Conservation (phyloP, 1,284 basidiomycete genomes). For the Fomes fomentarius region DNA sequence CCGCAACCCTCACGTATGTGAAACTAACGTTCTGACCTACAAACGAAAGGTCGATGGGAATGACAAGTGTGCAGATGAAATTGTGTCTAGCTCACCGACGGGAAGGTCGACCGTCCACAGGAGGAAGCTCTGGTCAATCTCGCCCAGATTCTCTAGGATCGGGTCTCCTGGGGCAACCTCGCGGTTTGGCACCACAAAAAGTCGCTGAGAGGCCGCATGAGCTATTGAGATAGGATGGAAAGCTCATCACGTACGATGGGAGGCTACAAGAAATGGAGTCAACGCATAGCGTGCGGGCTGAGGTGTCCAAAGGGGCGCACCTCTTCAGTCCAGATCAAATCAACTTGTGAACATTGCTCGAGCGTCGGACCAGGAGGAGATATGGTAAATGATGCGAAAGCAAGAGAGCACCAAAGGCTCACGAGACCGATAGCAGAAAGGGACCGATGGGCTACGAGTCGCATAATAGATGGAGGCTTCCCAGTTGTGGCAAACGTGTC, state of each 20-base stretch:
- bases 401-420: no score
- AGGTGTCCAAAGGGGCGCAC: neutral
- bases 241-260: neutral
- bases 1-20: constrained; percentile 3
- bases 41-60: neutral
- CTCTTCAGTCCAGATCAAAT: constrained; percentile 10
- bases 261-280: neutral
- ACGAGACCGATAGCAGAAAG: neutral
- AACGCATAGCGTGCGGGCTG: neutral
- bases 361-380: neutral
- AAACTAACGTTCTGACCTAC: constrained; percentile 10
- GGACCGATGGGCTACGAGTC: neutral
- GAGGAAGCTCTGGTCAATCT: neutral
- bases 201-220: neutral
- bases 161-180: constrained; percentile 1
- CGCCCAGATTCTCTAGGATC: neutral
- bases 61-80: neutral
- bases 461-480: no score
- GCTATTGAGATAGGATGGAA: neutral
- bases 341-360: neutral
- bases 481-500: no score
- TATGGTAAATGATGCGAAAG: neutral
- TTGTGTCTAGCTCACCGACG: neutral
- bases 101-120: constrained; percentile 1
- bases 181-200: neutral